phyloP scores from a whole-genome alignment of 495 filamentous ascomycete genomes.

The Xylaria bambusicola region DNA sequence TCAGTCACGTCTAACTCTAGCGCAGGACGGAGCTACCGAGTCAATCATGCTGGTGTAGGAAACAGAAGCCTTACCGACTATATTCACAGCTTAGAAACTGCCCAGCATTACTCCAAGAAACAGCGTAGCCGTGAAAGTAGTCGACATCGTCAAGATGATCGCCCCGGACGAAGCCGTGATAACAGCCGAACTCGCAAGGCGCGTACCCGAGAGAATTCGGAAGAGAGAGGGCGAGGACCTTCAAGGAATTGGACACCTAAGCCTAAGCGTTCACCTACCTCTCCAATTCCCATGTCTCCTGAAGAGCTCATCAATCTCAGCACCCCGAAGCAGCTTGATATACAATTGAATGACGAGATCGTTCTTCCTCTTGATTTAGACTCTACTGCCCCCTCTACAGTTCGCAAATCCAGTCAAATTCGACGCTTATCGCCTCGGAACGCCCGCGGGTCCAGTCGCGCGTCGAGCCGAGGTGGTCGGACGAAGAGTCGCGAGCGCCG shows the following conservation, averaged over 20 bases:
- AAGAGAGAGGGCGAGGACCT: slow-evolving; percentile 65
- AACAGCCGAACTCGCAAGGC: slow-evolving; percentile 54
- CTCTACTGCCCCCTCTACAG: slow-evolving; percentile 42
- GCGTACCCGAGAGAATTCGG: slow-evolving; percentile 60
- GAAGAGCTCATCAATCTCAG: slow-evolving; percentile 70
- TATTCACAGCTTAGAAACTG: slow-evolving; percentile 81
- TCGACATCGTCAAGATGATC: slow-evolving; percentile 53
- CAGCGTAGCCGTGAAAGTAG: slow-evolving; percentile 57
- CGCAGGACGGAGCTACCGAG: slow-evolving; percentile 34
- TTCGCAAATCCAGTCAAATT: slow-evolving; percentile 41
- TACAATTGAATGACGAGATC: slow-evolving; percentile 19
- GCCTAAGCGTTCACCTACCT: slow-evolving; percentile 85
- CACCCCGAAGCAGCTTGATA: slow-evolving; percentile 39
- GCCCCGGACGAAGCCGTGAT: slow-evolving; percentile 47
- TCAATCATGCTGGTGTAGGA: slow-evolving; percentile 34
- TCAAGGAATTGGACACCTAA: slow-evolving; percentile 66
- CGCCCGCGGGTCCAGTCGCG: slow-evolving; percentile 41
- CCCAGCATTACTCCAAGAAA: slow-evolving; percentile 62
- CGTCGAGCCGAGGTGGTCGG: slow-evolving; percentile 51
- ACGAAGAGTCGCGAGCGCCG: slow-evolving; percentile 51
- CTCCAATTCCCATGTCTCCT: slow-evolving; percentile 88
- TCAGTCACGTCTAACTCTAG: slow-evolving; percentile 47
- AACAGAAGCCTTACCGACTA: slow-evolving; percentile 79
- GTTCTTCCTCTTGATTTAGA: slow-evolving; percentile 19
- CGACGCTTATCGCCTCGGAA: slow-evolving; percentile 41